Evolutionary conservation across 371 early-diverging fungal genomes (phyloP).

Genomic region (Mucor sp.): DNA sequence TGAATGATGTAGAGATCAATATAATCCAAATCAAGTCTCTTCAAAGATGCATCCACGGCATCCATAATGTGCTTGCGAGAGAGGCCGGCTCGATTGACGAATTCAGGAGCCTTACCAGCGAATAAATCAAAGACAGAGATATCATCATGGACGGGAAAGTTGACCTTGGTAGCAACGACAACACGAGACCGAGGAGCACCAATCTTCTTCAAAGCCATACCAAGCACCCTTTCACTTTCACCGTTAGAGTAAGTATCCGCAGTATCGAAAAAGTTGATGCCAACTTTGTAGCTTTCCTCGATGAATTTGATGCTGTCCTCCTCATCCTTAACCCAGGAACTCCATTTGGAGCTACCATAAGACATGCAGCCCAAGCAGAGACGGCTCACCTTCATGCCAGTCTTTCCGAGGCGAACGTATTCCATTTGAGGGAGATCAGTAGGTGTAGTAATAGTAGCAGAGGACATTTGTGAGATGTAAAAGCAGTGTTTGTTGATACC

Average conservation of each 20-base stretch:
- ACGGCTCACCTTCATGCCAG: constrained; percentile 18
- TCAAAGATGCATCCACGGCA: constrained; percentile 50
- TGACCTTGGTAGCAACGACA: constrained; percentile 44
- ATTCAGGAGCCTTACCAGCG: not conserved
- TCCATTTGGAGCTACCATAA: constrained; percentile 21
- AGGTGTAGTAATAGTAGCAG: no score
- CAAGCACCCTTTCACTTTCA: constrained; percentile 39
- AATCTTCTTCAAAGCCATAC: constrained; percentile 38
- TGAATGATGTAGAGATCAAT: constrained; percentile 67
- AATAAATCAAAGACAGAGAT: not conserved
- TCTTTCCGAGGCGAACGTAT: constrained; percentile 27
- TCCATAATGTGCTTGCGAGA: constrained; percentile 59
- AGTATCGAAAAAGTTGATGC: constrained; percentile 52
- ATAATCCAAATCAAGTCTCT: constrained; percentile 56
- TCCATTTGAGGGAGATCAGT: constrained; percentile 13
- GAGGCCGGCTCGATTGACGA: constrained; percentile 41
- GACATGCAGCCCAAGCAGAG: constrained; percentile 37
- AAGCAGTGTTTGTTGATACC: no score
- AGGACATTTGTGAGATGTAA: no score
- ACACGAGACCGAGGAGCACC: constrained; percentile 32
- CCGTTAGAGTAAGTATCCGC: constrained; percentile 38
- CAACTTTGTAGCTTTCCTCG: constrained; percentile 45
- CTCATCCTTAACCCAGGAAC: constrained; percentile 27
- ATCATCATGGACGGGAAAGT: constrained; percentile 9
- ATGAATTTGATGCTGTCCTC: constrained; percentile 38